Evolutionary conservation across 2,329 filamentous ascomycete species (phyloP), one percentile per base, ranked within the genome.

Genomic region (Bipolaris gigantea): DNA sequence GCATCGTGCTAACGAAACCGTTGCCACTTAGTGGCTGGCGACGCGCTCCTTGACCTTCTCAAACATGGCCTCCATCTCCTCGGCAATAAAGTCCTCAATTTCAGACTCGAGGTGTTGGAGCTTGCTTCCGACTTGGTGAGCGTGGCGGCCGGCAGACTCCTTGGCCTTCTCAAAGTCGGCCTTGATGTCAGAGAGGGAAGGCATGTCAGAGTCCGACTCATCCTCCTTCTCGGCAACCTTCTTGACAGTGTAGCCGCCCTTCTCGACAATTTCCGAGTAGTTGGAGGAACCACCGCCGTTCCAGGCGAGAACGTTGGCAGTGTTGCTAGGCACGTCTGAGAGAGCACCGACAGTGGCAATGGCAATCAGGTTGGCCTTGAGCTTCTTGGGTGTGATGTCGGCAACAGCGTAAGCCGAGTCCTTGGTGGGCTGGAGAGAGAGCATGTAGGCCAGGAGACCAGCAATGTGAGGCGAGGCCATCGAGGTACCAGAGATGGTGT

Each of bases 401-500:
- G 89, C 89, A 70, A 97, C 87, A 60, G 92, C 89, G 75, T 91
- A 99, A 73, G 90, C 92, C 38, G 95, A 99, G 79, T 95, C 90
- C 69, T 84, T 84, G 63, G 89, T 81, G 44, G 94, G 94, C 81
- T 97, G 92, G 53, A 99, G 91, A 63, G 94, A 99, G 57, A 99
- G 87, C 80, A 96, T 90, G 85, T 99, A 99, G 80, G 94, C 94
- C 70, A 97, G 83, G 61, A 99, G 91, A 85, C 94, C 94, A 74
- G 88, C 89, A 75, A 99, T 89, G 79, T 99, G 94, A 67, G 94
- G 94, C 60, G 94, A 97, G 60, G 94, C 94, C 94, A 99, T 99
- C 50, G 94, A 99, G 64, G 94, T 99, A 77, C 94, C 94, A 38
- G 93, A 97, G 81, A 99, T 99, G 80, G 91, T 97, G 87, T 99